Evolutionary conservation across 768 basidiomycete species (phyloP), one percentile per base, ranked within the genome.

Genomic region (Candolleomyces efflorescens): DNA sequence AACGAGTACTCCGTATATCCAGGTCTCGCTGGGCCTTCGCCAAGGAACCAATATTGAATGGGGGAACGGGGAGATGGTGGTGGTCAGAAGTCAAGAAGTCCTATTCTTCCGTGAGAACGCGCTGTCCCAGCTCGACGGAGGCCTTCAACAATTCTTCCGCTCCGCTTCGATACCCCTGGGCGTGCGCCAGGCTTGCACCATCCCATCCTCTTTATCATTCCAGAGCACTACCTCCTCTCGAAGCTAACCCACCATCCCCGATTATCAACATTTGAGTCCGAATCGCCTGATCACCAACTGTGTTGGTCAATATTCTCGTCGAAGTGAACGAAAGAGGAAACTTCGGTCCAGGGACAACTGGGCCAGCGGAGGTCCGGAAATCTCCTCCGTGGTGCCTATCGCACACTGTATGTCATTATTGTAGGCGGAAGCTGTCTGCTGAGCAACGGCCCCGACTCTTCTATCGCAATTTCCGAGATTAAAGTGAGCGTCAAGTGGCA

Each of bases 301-400:
- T n/a, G n/a, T 20, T n/a, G 27, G 18, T 36, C 32, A 23, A n/a
- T 39, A 53, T 36, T 39, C 12, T 17, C 6, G 7, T 15, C 11
- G 32, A 53, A 36, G 37, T 32, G 51, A 38, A 37, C 51, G 20
- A 53, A 53, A 32, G 51, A 53, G 51, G 51, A 53, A 53, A 53
- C 51, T 23, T 39, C 36, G 36, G 13, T 13, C 51, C 51, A 38
- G 51, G 22, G 13, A 26, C 9, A 15, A 48, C 12, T 22, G 5
- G 22, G 11, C n/a, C 4, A 44, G 43, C 20, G 43, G 20, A 22
- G 32, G 32, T 32, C 32, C 32, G 32, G 32, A 11, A 32, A 43
- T 43, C 17, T 43, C 18, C 18, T 43, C 41, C 18, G 41, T 43
- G 41, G 41, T 43, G 41, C 32, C 32, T 32, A 32, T 32, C 11